Percentiles rank a stretch among this genome's conserved stretches.
These are phyloP conservation scores for Cryphonectria naterciae DNA, from an alignment of 2,329 filamentous ascomycete genomes.

Conservation along the genomic window DNA sequence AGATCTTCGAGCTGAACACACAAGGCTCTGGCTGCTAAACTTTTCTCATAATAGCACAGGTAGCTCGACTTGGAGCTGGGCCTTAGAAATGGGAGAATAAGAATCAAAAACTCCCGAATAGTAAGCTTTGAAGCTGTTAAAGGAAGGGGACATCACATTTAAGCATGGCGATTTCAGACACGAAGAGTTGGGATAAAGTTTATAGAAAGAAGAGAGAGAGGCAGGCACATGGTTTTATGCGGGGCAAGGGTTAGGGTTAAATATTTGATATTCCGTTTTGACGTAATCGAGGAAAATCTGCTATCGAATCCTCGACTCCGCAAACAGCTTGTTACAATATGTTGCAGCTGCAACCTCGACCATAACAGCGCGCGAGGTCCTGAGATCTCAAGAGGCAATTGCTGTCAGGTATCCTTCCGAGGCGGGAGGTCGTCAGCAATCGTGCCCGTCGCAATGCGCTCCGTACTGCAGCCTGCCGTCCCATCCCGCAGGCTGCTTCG, in stretches of 20 bases:
- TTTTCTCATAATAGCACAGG: not conserved
- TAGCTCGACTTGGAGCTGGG: not conserved
- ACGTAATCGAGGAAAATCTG: constrained; percentile 18
- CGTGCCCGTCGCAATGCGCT: constrained; percentile 46
- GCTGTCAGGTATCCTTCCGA: constrained; percentile 14
- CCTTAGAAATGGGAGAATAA: not conserved
- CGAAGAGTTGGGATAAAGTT: not conserved
- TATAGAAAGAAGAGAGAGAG: not conserved
- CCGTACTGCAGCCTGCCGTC: constrained; percentile 48
- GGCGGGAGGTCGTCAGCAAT: not conserved
- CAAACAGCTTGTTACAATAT: not conserved
- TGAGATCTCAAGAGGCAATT: not conserved
- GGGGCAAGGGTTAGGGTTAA: not conserved
- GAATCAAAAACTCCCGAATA: not conserved
- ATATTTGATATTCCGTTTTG: not conserved
- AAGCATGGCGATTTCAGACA: not conserved
- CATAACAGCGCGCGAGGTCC: not conserved
- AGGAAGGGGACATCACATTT: too few species aligned
- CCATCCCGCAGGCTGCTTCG: constrained; percentile 66
- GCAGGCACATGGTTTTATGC: not conserved
- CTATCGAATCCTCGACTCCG: not conserved
- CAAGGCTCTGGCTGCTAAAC: not conserved
- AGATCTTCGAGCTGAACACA: not conserved
- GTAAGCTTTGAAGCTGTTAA: not conserved
- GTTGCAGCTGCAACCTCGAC: not conserved